Percentiles rank a stretch among this genome's conserved stretches.
phyloP scores from a whole-genome alignment of 352 stramenopile genomes.

The Globisporangium viniferum region DNA sequence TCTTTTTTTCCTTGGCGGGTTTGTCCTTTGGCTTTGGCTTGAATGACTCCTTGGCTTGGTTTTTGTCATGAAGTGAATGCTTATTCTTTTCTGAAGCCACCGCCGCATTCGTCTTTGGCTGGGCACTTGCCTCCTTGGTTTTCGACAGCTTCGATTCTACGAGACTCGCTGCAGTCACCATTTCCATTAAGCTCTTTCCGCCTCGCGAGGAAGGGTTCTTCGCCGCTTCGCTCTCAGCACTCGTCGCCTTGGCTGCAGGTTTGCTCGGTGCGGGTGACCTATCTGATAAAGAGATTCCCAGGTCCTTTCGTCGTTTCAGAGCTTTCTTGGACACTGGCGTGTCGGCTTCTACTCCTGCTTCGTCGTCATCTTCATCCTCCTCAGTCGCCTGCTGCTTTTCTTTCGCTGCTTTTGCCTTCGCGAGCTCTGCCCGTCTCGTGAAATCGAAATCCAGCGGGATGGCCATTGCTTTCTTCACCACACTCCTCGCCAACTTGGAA shows the following conservation, averaged over 20 bases:
- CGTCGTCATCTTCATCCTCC: slow-evolving; percentile 5
- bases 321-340: slow-evolving; percentile 17
- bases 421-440: slow-evolving; percentile 36
- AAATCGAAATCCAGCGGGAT: slow-evolving; percentile 50
- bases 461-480: slow-evolving; percentile 23
- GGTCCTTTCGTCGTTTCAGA: slow-evolving; percentile 22
- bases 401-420: slow-evolving; percentile 25
- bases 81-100: background rate
- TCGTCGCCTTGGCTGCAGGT: background rate
- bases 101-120: background rate
- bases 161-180: slow-evolving; percentile 13
- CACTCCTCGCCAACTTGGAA: slow-evolving; percentile 25
- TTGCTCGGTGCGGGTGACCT: background rate
- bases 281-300: slow-evolving; percentile 9
- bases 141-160: slow-evolving; percentile 10
- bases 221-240: background rate
- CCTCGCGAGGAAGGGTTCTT: background rate
- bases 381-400: slow-evolving; percentile 23
- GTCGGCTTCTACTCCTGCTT: slow-evolving; percentile 6
- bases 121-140: slow-evolving; percentile 2
- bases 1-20: background rate
- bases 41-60: slow-evolving; percentile 1
- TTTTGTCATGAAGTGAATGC: background rate
- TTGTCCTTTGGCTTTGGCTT: background rate
- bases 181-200: slow-evolving; percentile 21